Evolutionary conservation across 2,329 filamentous ascomycete species (phyloP).

Genomic region (Alternaria arborescens): DNA sequence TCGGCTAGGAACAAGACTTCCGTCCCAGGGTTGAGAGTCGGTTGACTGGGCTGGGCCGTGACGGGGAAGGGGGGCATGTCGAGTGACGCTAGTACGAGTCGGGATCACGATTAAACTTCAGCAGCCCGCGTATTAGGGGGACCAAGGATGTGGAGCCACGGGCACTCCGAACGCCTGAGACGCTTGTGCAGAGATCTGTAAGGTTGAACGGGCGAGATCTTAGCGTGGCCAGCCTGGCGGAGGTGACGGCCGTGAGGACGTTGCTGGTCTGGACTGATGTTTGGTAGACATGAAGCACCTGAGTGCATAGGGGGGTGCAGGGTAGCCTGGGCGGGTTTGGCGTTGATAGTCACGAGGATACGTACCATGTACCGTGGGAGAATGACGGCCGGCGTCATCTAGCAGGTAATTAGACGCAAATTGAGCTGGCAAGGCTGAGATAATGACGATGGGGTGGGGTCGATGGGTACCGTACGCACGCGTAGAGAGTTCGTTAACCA

Average conservation of each 20-base stretch:
- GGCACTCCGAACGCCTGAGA: slow-evolving; percentile 34
- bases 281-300: neutral
- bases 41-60: slow-evolving; percentile 21
- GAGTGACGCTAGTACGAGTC: slow-evolving; percentile 22
- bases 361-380: neutral
- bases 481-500: slow-evolving; percentile 13
- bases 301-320: neutral
- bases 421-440: slow-evolving; percentile 6
- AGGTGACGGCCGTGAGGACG: slow-evolving; percentile 1
- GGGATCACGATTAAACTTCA: slow-evolving; percentile 41
- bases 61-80: slow-evolving; percentile 20
- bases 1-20: slow-evolving; percentile 39
- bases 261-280: neutral
- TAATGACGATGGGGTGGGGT: slow-evolving; percentile 12
- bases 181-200: slow-evolving; percentile 26
- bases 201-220: slow-evolving; percentile 29
- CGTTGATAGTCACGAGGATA: neutral
- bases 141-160: slow-evolving; percentile 32
- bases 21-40: slow-evolving; percentile 32
- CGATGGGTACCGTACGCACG: neutral
- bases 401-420: neutral
- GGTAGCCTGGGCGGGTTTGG: neutral
- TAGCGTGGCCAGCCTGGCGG: slow-evolving; percentile 25
- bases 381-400: neutral
- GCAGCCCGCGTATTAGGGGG: slow-evolving; percentile 39